Percentiles rank a stretch among this genome's conserved stretches.
phyloP scores from a whole-genome alignment of 495 filamentous ascomycete species.

The Penicillium pulvis region DNA sequence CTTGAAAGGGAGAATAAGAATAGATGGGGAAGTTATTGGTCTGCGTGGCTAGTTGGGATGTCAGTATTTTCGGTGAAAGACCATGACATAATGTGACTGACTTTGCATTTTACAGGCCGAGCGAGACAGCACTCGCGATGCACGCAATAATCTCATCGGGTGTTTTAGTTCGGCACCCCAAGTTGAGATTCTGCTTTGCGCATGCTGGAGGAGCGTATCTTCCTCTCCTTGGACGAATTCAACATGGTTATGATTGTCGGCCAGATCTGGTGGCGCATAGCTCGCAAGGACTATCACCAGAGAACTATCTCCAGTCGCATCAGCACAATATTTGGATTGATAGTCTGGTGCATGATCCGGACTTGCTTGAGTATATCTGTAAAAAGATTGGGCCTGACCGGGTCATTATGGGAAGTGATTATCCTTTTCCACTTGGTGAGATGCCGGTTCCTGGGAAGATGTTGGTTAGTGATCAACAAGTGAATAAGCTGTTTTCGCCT shows the following conservation, averaged over 20 bases:
- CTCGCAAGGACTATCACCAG: conserved; percentile 20
- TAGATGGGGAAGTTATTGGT: conserved; percentile 25
- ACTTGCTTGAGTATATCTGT: conserved; percentile 22
- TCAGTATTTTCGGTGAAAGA: background rate
- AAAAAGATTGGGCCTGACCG: conserved; percentile 24
- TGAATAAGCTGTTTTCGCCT: conserved; percentile 18
- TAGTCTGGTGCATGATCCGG: conserved; percentile 26
- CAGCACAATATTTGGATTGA: conserved; percentile 30
- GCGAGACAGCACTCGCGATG: conserved; percentile 25
- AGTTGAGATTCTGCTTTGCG: conserved; percentile 23
- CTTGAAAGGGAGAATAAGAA: conserved; percentile 19
- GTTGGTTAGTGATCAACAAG: conserved; percentile 18
- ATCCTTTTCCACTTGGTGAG: conserved; percentile 29
- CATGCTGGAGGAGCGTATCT: conserved; percentile 24
- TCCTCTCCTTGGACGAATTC: conserved; percentile 23
- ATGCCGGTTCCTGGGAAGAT: conserved; percentile 25
- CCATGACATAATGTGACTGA: background rate
- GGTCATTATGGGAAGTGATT: conserved; percentile 29
- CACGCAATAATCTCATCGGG: conserved; percentile 21
- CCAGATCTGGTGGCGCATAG: conserved; percentile 26
- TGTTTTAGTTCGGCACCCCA: conserved; percentile 19
- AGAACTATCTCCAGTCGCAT: conserved; percentile 16
- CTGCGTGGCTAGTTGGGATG: conserved; percentile 26
- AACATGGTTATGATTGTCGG: conserved; percentile 27
- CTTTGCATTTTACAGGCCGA: conserved; percentile 9